Evolutionary conservation across 768 basidiomycete species (phyloP).

Genomic region (Rhizopogon vesiculosus): DNA sequence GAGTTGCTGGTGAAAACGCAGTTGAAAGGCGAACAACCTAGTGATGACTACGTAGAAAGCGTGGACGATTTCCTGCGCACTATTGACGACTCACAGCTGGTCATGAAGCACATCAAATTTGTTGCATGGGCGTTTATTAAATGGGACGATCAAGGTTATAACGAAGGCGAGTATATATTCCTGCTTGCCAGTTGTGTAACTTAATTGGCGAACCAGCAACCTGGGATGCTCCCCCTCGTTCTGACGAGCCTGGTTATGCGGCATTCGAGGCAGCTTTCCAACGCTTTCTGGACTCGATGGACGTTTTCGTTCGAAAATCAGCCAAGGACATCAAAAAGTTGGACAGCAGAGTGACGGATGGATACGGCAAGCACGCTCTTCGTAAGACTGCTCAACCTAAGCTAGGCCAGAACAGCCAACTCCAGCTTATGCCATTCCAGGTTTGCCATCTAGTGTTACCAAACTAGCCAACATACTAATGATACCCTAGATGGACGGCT

Average conservation of each 20-base stretch:
- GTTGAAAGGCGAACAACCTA: constrained; percentile 62
- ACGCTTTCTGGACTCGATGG: constrained; percentile 58
- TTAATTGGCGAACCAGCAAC: constrained; percentile 48
- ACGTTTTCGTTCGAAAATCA: constrained; percentile 51
- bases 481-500: constrained; percentile 58
- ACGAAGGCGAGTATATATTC: constrained; percentile 54
- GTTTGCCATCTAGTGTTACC: constrained; percentile 31
- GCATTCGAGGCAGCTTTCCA: constrained; percentile 67
- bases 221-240: constrained; percentile 85
- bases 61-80: constrained; percentile 50
- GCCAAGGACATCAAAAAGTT: constrained; percentile 37
- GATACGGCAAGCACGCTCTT: constrained; percentile 46
- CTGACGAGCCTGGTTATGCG: constrained; percentile 48
- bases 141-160: constrained; percentile 92
- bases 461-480: constrained; percentile 3
- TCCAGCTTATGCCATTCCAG: constrained; percentile 87
- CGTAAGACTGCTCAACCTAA: constrained; percentile 46
- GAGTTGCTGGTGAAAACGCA: constrained; percentile 36
- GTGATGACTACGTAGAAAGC: constrained; percentile 46
- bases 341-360: constrained; percentile 51
- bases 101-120: constrained; percentile 45
- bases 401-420: constrained; percentile 57
- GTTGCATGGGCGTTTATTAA: constrained; percentile 87
- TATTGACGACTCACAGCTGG: constrained; percentile 34
- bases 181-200: constrained; percentile 5